Evolutionary conservation across 1,139 yeast genomes (phyloP).

Genomic region (Fermentozyma sake): DNA sequence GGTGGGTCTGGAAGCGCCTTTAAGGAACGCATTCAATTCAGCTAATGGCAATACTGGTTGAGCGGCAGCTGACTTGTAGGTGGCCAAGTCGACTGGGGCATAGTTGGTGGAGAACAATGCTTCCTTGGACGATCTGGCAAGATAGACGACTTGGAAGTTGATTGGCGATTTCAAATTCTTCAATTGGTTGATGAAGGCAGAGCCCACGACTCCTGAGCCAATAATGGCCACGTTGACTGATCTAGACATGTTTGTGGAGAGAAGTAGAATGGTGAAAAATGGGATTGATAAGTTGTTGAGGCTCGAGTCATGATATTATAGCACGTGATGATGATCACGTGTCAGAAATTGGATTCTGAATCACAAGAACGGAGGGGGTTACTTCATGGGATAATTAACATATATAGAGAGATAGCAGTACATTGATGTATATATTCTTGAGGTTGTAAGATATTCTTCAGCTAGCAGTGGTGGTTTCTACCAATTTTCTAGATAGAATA

Average conservation of each 20-base stretch:
- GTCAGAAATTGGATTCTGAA: not conserved
- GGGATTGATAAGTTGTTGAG: not conserved
- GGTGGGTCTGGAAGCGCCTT: constrained; percentile 65
- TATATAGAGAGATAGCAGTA: too few species aligned
- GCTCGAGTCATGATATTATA: not conserved
- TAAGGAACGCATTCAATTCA: constrained; percentile 59
- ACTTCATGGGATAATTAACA: too few species aligned
- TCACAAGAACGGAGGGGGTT: too few species aligned
- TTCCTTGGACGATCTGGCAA: constrained; percentile 66
- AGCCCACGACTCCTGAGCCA: constrained; percentile 94
- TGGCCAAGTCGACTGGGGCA: constrained; percentile 58
- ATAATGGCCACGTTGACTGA: constrained; percentile 77
- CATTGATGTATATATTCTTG: too few species aligned
- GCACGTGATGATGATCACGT: too few species aligned
- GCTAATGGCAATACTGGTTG: constrained; percentile 51
- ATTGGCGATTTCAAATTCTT: constrained; percentile 60
- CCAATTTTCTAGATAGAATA: too few species aligned
- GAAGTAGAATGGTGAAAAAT: constrained; percentile 1
- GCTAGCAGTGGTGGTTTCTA: too few species aligned
- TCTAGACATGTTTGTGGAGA: constrained; percentile 33
- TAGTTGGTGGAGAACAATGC: constrained; percentile 68
- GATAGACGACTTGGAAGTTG: constrained; percentile 69
- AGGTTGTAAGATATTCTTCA: too few species aligned
- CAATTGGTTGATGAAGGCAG: constrained; percentile 66
- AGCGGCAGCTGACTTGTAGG: constrained; percentile 53